Percentiles rank a stretch among this genome's conserved stretches.
Evolutionary conservation across 352 stramenopile species (phyloP).

Genomic region (Phytophthora brassicae): DNA sequence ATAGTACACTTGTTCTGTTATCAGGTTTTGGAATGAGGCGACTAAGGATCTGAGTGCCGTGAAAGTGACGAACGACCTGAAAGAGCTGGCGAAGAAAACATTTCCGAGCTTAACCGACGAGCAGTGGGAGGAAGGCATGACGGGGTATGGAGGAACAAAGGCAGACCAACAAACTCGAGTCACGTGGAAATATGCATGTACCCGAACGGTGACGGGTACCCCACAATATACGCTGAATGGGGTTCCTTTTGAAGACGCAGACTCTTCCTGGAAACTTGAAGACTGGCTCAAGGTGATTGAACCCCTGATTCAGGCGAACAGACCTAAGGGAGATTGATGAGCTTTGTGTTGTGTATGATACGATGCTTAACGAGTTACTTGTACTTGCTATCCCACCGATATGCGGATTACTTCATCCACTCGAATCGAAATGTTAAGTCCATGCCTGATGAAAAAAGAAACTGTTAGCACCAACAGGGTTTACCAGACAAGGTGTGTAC

Average conservation of each 20-base stretch:
- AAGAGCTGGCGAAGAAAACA: constrained; percentile 52
- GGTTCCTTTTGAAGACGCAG: constrained; percentile 52
- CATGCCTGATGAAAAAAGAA: constrained; percentile 7
- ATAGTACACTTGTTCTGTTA: too few species aligned
- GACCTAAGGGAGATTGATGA: constrained; percentile 1
- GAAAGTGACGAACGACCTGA: constrained; percentile 61
- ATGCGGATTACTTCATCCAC: background rate
- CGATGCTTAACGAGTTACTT: background rate
- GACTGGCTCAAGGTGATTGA: constrained; percentile 63
- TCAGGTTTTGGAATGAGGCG: constrained; percentile 72
- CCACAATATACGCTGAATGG: constrained; percentile 82
- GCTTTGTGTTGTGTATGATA: background rate
- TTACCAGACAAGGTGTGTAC: background rate
- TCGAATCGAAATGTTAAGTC: constrained; percentile 15
- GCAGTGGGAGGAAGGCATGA: constrained; percentile 71
- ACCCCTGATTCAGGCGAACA: constrained; percentile 28
- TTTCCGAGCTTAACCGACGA: constrained; percentile 55
- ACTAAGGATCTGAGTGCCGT: constrained; percentile 66
- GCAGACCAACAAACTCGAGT: constrained; percentile 52
- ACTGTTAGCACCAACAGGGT: background rate
- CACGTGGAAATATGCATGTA: constrained; percentile 78
- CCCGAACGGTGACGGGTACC: constrained; percentile 64
- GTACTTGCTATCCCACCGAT: too few species aligned
- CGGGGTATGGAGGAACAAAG: constrained; percentile 63
- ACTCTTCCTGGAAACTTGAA: constrained; percentile 56